These are phyloP conservation scores for Papiliotrema flavescens DNA, from an alignment of 1,284 basidiomycete genomes.

Conservation along the genomic window DNA sequence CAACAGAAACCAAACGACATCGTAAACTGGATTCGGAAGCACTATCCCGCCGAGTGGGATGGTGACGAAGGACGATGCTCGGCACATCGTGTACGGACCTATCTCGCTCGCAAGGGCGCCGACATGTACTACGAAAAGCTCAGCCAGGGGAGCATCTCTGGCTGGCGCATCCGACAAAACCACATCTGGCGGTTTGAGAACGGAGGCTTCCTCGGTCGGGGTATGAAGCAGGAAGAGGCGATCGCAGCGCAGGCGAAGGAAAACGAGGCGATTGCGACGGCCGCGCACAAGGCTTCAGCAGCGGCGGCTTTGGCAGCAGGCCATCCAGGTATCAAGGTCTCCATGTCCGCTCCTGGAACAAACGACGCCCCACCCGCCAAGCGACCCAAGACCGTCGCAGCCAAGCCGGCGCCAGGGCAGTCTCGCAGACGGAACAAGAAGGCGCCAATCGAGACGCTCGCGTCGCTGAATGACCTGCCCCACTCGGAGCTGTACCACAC, in stretches of 20 bases:
- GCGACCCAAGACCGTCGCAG: conserved; percentile 5
- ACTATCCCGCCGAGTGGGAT: conserved; percentile 47
- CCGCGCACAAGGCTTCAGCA: conserved; percentile 42
- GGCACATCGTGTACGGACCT: conserved; percentile 45
- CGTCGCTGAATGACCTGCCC: background rate
- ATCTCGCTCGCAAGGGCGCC: conserved; percentile 46
- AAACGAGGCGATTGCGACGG: conserved; percentile 36
- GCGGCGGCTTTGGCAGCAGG: conserved; percentile 43
- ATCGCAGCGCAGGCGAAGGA: conserved; percentile 40
- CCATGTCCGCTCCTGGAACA: conserved; percentile 31
- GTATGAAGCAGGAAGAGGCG: conserved; percentile 48
- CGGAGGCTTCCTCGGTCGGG: conserved; percentile 46
- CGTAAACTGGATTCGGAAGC: conserved; percentile 46
- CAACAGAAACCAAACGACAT: conserved; percentile 48
- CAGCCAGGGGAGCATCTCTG: conserved; percentile 43
- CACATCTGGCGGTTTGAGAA: conserved; percentile 47
- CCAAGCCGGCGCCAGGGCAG: background rate
- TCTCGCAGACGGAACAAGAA: background rate
- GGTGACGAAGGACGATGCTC: conserved; percentile 47
- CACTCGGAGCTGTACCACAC: conserved; percentile 3
- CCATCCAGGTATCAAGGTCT: conserved; percentile 43
- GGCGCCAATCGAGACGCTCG: background rate
- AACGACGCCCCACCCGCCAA: conserved; percentile 23
- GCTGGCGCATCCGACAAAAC: conserved; percentile 46
- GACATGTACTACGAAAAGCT: conserved; percentile 50